Evolutionary conservation across 2,329 filamentous ascomycete genomes (phyloP).

Genomic region (Penicillium sp.): DNA sequence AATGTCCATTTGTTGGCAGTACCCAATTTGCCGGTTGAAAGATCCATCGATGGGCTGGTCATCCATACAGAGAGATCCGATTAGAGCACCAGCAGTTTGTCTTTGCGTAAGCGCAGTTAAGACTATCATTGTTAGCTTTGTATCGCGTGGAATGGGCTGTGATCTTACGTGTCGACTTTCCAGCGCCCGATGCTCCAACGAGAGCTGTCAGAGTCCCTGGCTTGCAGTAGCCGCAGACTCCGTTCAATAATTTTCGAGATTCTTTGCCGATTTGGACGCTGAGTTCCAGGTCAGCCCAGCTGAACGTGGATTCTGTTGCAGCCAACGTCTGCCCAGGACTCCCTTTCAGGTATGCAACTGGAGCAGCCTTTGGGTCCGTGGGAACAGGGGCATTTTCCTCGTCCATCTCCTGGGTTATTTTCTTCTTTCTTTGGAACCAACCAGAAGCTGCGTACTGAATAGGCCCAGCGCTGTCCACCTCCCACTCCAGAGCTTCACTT

Average conservation of each 20-base stretch:
- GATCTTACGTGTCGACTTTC: slow-evolving; percentile 56
- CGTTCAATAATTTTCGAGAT: slow-evolving; percentile 59
- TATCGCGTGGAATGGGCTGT: slow-evolving; percentile 53
- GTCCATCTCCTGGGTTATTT: slow-evolving; percentile 12
- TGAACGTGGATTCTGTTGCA: slow-evolving; percentile 62
- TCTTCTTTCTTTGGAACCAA: slow-evolving; percentile 4
- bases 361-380: slow-evolving; percentile 18
- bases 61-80: slow-evolving; percentile 64
- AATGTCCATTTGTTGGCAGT: slow-evolving; percentile 67
- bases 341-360: slow-evolving; percentile 21
- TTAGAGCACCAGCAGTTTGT: slow-evolving; percentile 60
- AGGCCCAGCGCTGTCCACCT: slow-evolving; percentile 59
- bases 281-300: slow-evolving; percentile 66
- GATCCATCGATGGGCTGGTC: slow-evolving; percentile 55
- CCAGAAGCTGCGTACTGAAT: slow-evolving; percentile 64
- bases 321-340: slow-evolving; percentile 38
- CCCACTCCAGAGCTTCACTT: slow-evolving; percentile 64
- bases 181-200: slow-evolving; percentile 62
- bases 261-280: slow-evolving; percentile 63
- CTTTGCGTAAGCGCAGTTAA: slow-evolving; percentile 68
- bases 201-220: slow-evolving; percentile 57
- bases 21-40: slow-evolving; percentile 67
- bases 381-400: slow-evolving; percentile 31
- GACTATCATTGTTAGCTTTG: slow-evolving; percentile 37
- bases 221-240: slow-evolving; percentile 70